phyloP scores from a whole-genome alignment of 352 stramenopile genomes.

The Pythium insidiosum region DNA sequence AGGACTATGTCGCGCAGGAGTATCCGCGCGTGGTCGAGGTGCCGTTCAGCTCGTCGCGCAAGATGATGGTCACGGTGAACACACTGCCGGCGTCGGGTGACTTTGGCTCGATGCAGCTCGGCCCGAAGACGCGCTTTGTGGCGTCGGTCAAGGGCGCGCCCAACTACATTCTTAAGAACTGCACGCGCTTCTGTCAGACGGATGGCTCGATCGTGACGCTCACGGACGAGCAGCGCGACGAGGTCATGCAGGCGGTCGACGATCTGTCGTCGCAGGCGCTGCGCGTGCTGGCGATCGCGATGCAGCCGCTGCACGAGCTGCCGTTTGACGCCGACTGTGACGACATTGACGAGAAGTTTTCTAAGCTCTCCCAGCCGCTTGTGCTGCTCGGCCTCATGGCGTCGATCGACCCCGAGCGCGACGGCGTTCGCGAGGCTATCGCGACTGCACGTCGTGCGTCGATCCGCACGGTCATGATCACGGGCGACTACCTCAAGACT shows the following conservation, averaged over 20 bases:
- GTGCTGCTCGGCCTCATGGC: conserved; percentile 91
- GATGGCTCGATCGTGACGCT: conserved; percentile 40
- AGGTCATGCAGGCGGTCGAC: conserved; percentile 55
- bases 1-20: conserved; percentile 36
- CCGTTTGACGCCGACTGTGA: conserved; percentile 35
- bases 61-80: conserved; percentile 91
- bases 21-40: conserved; percentile 85
- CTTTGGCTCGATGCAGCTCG: conserved; percentile 32
- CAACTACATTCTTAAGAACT: conserved; percentile 69
- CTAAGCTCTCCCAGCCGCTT: conserved; percentile 53
- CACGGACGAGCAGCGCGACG: conserved; percentile 27
- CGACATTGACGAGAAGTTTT: conserved; percentile 67
- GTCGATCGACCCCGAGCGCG: conserved; percentile 79
- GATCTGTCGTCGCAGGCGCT: conserved; percentile 66
- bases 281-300: conserved; percentile 87
- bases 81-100: conserved; percentile 23
- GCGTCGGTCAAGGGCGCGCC: conserved; percentile 59
- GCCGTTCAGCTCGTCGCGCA: conserved; percentile 92
- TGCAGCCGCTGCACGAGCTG: conserved; percentile 49
- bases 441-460: conserved; percentile 28
- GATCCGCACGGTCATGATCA: conserved; percentile 90
- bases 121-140: conserved; percentile 30
- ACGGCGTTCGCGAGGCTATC: conserved; percentile 56
- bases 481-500: conserved; percentile 93
- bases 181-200: conserved; percentile 40